Evolutionary conservation across 257 asterid species (phyloP), one percentile per base, ranked within the genome.

Genomic region (Salvia miltiorrhiza): DNA sequence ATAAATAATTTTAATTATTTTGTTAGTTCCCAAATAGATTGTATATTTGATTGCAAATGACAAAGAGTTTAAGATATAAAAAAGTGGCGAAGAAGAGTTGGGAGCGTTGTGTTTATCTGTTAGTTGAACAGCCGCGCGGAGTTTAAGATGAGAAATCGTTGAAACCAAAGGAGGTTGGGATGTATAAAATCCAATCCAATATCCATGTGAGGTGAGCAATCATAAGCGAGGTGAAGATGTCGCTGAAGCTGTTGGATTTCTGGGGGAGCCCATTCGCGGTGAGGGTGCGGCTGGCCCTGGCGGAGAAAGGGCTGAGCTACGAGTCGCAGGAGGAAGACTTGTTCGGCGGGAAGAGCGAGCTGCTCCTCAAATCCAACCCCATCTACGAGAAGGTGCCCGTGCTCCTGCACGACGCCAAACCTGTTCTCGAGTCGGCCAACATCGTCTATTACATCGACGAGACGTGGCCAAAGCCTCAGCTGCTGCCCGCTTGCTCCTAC

Each of bases 371-470:
- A 63, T 85, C 90, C 0, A 91, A 91, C 68, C 96, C 96, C 4
- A 77, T 88, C 64, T 78, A 85, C 53, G 81, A 78, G 50, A 90
- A 85, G 78, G 93, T 91, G 12, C 96, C 96, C n/a, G 97, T 88
- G 24, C 77, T 91, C 16, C 58, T 90, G 66, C 92, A 85, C 69
- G 60, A 76, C 16, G 90, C 83, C 3, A 90, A 84, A 55, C 89
- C 95, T 5, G n/a, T 88, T 17, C 72, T 84, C 6, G 96, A 90
- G 72, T 91, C 97, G 32, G 69, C 87, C 54, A 88, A 85, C 74
- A 87, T 91, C 37, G 91, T 91, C 12, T 72, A 75, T 30, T 91
- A 83, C 76, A 84, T 88, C 33, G 96, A 87, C n/a, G 96, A 91
- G 78, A 82, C 87, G 0, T 88, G 79, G 76, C 72, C 84, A 23